Conservation (phyloP, 257 asterid species). For the Solanum neorickii region DNA sequence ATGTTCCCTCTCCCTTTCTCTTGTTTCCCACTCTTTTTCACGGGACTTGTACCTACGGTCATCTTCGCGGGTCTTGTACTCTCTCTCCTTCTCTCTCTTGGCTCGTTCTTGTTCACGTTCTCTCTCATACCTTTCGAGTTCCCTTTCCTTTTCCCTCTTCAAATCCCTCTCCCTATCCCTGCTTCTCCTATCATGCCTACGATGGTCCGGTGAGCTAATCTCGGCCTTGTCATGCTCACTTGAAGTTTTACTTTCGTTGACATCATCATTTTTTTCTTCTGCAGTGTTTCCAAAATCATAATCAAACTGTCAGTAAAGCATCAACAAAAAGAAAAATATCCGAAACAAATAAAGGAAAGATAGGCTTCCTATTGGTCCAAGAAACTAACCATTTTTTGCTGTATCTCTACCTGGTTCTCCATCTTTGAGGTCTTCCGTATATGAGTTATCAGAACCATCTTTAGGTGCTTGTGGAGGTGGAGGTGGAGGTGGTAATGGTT, state of each 20-base stretch:
- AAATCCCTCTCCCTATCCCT: constrained; percentile 73
- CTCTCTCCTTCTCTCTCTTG: constrained; percentile 93
- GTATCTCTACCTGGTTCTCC: constrained; percentile 47
- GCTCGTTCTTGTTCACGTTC: constrained; percentile 92
- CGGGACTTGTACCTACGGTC: constrained; percentile 85
- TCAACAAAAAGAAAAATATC: not conserved
- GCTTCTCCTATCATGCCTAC: constrained; percentile 59
- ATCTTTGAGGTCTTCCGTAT: constrained; percentile 59
- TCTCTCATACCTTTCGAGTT: constrained; percentile 87
- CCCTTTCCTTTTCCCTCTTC: constrained; percentile 82
- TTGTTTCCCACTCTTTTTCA: constrained; percentile 97
- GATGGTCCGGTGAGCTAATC: constrained; percentile 75
- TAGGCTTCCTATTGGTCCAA: not conserved
- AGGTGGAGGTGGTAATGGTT: constrained; percentile 89
- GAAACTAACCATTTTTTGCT: constrained; percentile 33
- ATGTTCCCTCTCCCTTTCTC: constrained; percentile 89
- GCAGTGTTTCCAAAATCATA: constrained; percentile 26
- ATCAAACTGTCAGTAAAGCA: constrained; percentile 6
- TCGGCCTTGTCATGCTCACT: constrained; percentile 60
- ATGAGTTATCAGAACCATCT: constrained; percentile 45
- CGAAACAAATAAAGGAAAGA: not conserved
- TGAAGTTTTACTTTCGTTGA: constrained; percentile 54
- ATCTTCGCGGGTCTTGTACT: constrained; percentile 85
- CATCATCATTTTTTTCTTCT: constrained; percentile 66
- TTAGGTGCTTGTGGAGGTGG: constrained; percentile 37